Base-by-base conservation (phyloP, 129 eudicot species). In the Flaveria robusta region DNA sequence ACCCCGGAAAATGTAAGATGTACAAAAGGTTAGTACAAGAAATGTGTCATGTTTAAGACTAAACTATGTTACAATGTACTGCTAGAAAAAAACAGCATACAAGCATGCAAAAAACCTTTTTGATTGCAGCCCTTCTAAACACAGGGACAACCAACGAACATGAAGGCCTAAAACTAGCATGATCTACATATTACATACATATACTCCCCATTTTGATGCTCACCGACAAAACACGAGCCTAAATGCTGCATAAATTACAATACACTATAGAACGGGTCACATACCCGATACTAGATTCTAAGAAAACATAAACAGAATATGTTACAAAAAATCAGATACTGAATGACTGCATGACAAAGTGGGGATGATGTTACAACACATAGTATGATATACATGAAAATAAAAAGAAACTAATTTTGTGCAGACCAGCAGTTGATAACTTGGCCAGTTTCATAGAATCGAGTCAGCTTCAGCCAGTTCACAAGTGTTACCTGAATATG, bases 401-500 rank as follows among this genome's bases (percentile, higher is more conserved):
- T 15, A 50, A 60, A 68, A 65, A 72, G 7, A 27, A 69, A 74
- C 66, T 62, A 31, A 65, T 66, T 70, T 66, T 42, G 66, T 71
- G 79, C 71, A 80, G 77, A 79, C 47, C 55, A 51, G 76, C 59
- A 67, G 84, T 79, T 45, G 78, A 70, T 64, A 70, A 83, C 81
- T 74, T 71, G 74, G 81, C 84, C 83, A 81, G 68, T 82, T 87
- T 79, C 92, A 89, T 74, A 84, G 70, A 85, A 83, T 80, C 79
- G 79, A 83, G 79, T 77, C 85, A 47, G 81, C 89, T 86, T 89
- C 88, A 78, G 82, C 88, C 84, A 77, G 86, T 81, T 83, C 81
- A 85, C 77, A 75, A 74, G 86, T 85, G 94, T 80, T 83, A 79
- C 90, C 93, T 86, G 91, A 86, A 75, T 77, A 81, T 55, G 81